These are phyloP conservation scores for Aspergillus leporis DNA, from an alignment of 495 filamentous ascomycete genomes.

Conservation along the genomic window DNA sequence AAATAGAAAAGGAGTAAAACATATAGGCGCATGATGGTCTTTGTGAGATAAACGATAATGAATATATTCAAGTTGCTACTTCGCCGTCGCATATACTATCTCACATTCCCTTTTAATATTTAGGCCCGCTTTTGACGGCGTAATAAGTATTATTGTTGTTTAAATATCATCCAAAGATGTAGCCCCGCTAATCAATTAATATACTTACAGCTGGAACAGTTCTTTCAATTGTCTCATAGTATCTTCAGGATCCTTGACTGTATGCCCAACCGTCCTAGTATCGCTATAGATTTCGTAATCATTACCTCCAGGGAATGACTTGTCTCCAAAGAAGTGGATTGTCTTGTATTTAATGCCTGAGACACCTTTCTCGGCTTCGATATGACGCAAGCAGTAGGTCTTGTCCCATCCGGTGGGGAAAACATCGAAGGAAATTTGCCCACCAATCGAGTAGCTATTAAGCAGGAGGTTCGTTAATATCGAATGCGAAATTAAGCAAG, in stretches of 20 bases:
- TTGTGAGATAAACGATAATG: background rate
- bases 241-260: slow-evolving; percentile 78
- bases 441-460: slow-evolving; percentile 83
- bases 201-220: slow-evolving; percentile 66
- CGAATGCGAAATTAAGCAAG: background rate
- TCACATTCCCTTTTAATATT: background rate
- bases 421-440: slow-evolving; percentile 97
- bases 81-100: background rate
- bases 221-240: slow-evolving; percentile 74
- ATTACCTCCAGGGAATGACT: slow-evolving; percentile 85
- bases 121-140: background rate
- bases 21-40: background rate
- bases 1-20: background rate
- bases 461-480: slow-evolving; percentile 7
- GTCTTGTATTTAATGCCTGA: slow-evolving; percentile 75
- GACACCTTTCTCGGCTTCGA: slow-evolving; percentile 78
- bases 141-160: background rate
- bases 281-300: slow-evolving; percentile 93
- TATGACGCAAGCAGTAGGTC: slow-evolving; percentile 90
- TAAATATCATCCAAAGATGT: slow-evolving; percentile 17
- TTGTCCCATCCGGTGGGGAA: slow-evolving; percentile 98
- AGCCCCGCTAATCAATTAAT: slow-evolving; percentile 8
- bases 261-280: slow-evolving; percentile 76
- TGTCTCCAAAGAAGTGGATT: slow-evolving; percentile 98
- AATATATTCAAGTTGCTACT: background rate